These are phyloP conservation scores for Starmerella kuoi DNA, from an alignment of 805 yeast genomes.

Conservation along the genomic window DNA sequence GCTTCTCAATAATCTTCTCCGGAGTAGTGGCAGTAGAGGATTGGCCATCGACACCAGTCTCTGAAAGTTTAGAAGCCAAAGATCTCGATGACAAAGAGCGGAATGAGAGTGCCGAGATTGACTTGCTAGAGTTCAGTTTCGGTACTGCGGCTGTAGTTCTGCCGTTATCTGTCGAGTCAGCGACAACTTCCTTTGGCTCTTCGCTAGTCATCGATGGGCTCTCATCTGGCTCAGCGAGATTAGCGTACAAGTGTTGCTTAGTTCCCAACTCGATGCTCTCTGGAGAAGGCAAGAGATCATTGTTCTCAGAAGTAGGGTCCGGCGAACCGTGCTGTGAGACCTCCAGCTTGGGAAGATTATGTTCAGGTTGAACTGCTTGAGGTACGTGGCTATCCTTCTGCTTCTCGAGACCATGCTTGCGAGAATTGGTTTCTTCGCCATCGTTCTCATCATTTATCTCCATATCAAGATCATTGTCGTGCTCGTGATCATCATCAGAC, in stretches of 20 bases:
- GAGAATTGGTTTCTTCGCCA: no score
- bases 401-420: no score
- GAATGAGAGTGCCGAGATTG: slow-evolving; percentile 20
- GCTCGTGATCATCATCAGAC: background rate
- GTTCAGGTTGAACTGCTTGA: no score
- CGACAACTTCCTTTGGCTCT: slow-evolving; percentile 2
- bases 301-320: background rate
- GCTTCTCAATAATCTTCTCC: background rate
- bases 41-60: background rate
- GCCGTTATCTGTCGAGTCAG: slow-evolving; percentile 5
- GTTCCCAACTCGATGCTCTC: background rate
- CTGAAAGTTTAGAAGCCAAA: background rate
- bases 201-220: background rate
- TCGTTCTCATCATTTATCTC: no score
- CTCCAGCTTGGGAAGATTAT: no score
- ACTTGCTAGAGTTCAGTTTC: slow-evolving; percentile 11
- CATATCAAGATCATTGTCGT: background rate
- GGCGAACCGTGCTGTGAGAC: no score
- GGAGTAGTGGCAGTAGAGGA: background rate
- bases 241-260: slow-evolving; percentile 1
- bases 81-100: slow-evolving; percentile 18
- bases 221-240: background rate
- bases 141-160: slow-evolving; percentile 16
- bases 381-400: no score
- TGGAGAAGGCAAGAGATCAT: background rate